These are phyloP conservation scores for Pseudogymnoascus sp. DNA, from an alignment of 2,329 filamentous ascomycete species.

Conservation along the genomic window DNA sequence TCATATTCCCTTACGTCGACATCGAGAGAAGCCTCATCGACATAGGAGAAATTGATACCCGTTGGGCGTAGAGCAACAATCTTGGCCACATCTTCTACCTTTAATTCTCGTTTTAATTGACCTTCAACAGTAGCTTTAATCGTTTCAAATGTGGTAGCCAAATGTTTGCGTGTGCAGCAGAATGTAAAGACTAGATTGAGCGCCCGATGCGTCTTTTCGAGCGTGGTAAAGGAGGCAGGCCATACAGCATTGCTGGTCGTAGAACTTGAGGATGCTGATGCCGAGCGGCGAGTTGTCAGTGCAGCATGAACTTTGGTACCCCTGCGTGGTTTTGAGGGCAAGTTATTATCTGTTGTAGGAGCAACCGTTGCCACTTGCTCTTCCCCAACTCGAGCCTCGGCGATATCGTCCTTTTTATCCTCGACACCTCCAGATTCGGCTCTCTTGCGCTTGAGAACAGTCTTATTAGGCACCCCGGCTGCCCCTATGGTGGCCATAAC, in stretches of 20 bases:
- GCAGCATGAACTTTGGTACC: conserved; percentile 30
- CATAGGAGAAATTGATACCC: conserved; percentile 75
- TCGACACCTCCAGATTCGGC: conserved; percentile 23
- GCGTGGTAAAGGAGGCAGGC: conserved; percentile 65
- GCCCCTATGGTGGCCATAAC: not conserved
- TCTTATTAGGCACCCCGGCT: not conserved
- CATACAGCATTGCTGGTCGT: conserved; percentile 39
- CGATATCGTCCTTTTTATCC: conserved; percentile 7
- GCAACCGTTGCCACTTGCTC: conserved; percentile 31
- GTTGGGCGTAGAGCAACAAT: conserved; percentile 72
- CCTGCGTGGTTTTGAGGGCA: conserved; percentile 40
- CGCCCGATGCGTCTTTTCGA: conserved; percentile 73
- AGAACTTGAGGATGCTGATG: conserved; percentile 21
- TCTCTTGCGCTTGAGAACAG: conserved; percentile 33
- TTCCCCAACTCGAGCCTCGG: conserved; percentile 5
- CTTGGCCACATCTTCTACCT: conserved; percentile 71
- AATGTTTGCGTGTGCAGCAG: conserved; percentile 83
- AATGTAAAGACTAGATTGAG: conserved; percentile 93
- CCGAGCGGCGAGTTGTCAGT: conserved; percentile 10
- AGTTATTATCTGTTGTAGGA: conserved; percentile 51
- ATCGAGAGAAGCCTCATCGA: conserved; percentile 76
- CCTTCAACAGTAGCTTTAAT: conserved; percentile 78
- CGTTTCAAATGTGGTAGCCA: conserved; percentile 85
- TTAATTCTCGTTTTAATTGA: conserved; percentile 65
- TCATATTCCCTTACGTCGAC: conserved; percentile 67